A percentile compares a stretch with the other conserved stretches of the same genome.
These are phyloP conservation scores for Coemansia sp. DNA, from an alignment of 192 early-diverging fungal species.

Conservation along the genomic window DNA sequence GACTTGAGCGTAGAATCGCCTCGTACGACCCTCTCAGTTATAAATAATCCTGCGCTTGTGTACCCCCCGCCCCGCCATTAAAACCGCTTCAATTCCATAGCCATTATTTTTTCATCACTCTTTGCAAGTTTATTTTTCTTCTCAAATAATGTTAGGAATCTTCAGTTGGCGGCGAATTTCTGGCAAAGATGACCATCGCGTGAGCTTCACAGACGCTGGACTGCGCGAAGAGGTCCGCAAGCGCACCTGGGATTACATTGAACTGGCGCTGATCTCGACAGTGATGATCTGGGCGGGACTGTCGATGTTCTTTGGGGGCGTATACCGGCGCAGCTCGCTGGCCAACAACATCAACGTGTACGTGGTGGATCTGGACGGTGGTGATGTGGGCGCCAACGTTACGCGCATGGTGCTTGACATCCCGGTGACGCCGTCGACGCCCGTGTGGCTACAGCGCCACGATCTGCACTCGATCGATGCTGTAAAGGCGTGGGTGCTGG, in stretches of 20 bases:
- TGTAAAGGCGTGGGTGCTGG: slow-evolving; percentile 18
- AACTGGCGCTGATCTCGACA: slow-evolving; percentile 15
- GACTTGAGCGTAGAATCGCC: too few relatives aligned
- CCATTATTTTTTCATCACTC: too few relatives aligned
- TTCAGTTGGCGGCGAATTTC: slow-evolving; percentile 21
- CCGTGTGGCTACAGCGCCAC: slow-evolving; percentile 13
- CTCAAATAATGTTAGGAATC: slow-evolving; percentile 14
- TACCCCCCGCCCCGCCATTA: too few relatives aligned
- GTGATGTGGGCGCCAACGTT: slow-evolving; percentile 27
- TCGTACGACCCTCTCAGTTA: too few relatives aligned
- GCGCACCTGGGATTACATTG: slow-evolving; percentile 18
- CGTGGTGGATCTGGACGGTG: slow-evolving; percentile 42
- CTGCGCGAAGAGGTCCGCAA: slow-evolving; percentile 18
- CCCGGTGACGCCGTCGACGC: slow-evolving; percentile 6
- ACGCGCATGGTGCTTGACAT: slow-evolving; percentile 26
- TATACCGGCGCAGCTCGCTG: slow-evolving; percentile 24
- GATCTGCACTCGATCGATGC: slow-evolving; percentile 6
- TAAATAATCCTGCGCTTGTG: too few relatives aligned
- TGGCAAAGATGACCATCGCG: slow-evolving; percentile 31
- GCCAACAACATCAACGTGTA: slow-evolving; percentile 35
- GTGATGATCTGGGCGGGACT: slow-evolving; percentile 40
- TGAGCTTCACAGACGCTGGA: slow-evolving; percentile 8
- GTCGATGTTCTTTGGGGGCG: slow-evolving; percentile 34
- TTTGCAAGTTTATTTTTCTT: too few relatives aligned
- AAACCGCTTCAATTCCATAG: too few relatives aligned